Base-by-base conservation (phyloP, 139 green algal genomes). In the Chlorella sp. region DNA sequence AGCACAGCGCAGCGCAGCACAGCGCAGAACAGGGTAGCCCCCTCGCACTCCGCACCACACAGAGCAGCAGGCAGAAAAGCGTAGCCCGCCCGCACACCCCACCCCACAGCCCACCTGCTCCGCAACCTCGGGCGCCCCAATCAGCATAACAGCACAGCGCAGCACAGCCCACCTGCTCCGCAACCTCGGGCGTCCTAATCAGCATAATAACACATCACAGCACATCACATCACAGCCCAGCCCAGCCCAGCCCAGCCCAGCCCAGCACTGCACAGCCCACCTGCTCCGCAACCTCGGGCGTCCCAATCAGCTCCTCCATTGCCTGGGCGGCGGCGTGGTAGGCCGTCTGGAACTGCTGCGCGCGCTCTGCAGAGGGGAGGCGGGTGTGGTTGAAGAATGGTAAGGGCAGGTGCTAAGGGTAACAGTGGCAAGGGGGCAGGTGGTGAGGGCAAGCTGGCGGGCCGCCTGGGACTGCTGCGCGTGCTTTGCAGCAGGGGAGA, bases 311-410 rank as follows among this genome's bases (percentile, higher is more conserved):
- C 84, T 92, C 89, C 32, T 89, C 93, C 86, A 97, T 98, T 61
- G 93, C 77, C 34, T 90, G 90, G 85, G 93, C 93, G 2, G 93
- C 94, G 87, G 96, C 92, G 90, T 97, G 95, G 88, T 96, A 98
- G 69, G 95, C 92, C 57, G 91, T 91, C 92, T 97, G 96, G 93
- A 98, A 98, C 86, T 97, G 94, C 90, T 95, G 91, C 2, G 96
- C 96, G 89, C 96, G 90, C 78, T 89, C 48, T 78, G 69, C 32
- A 66, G 48, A 26, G 39, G 32, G 1, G 68, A 76, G 0, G 5
- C 21, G 34, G 7, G n/a, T n/a, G n/a, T n/a, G n/a, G n/a, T n/a
- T n/a, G 36, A 32, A 78, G 28, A 39, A 18, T 9, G 26, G 22
- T 37, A 32, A 36, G 68, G 12, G 19, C 30, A 5, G 5, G 22